Conservation (phyloP, 176 grass and related monocot genomes). For the Musa itinerans region DNA sequence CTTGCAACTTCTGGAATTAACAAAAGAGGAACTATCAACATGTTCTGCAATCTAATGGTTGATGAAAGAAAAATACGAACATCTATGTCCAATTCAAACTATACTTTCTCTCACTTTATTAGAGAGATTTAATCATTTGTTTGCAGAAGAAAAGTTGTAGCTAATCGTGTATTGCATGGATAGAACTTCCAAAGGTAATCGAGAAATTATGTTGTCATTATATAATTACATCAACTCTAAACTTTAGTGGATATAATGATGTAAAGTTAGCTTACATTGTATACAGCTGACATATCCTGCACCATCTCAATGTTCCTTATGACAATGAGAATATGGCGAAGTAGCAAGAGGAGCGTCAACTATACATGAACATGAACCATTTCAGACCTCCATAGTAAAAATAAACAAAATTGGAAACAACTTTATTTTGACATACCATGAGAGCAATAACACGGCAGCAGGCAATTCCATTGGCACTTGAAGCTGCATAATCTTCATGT, state of each 20-base stretch:
- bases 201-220: not conserved
- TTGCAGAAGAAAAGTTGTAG: no score
- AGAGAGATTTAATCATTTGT: no score
- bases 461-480: slow-evolving; percentile 46
- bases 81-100: no score
- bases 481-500: slow-evolving; percentile 56
- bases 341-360: slow-evolving; percentile 80
- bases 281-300: slow-evolving; percentile 67
- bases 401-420: not conserved
- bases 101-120: no score
- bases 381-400: not conserved
- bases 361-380: slow-evolving; percentile 25
- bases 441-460: slow-evolving; percentile 73
- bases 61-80: no score
- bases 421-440: slow-evolving; percentile 34
- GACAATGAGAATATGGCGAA: slow-evolving; percentile 69
- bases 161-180: not conserved
- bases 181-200: not conserved
- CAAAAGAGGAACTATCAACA: no score
- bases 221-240: slow-evolving; percentile 1
- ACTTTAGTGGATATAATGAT: not conserved
- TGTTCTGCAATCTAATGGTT: no score
- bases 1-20: no score
- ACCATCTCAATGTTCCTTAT: slow-evolving; percentile 68
- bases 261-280: slow-evolving; percentile 54